Percentiles rank a stretch among this genome's conserved stretches.
Conservation (phyloP, 495 filamentous ascomycete species). For the Aspergillus taichungensis region DNA sequence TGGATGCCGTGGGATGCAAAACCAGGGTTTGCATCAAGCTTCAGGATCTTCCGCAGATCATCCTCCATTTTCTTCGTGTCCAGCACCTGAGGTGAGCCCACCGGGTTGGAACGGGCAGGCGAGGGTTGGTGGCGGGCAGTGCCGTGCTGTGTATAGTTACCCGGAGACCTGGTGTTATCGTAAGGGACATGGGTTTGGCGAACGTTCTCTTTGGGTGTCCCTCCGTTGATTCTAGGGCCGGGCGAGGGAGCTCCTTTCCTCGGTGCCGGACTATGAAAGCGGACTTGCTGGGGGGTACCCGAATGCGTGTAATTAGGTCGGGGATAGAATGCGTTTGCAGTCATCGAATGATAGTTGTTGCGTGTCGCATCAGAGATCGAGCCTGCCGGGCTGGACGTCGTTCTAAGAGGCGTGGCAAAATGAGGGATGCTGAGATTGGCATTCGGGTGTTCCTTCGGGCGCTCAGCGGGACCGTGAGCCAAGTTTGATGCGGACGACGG, state of each 20-base stretch:
- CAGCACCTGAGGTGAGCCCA: constrained; percentile 16
- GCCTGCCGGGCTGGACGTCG: constrained; percentile 29
- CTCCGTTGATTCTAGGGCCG: constrained; percentile 5
- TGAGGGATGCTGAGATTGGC: constrained; percentile 18
- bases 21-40: constrained; percentile 30
- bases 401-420: constrained; percentile 31
- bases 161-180: constrained; percentile 3
- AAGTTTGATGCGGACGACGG: constrained; percentile 23
- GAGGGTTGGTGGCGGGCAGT: constrained; percentile 17
- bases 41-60: constrained; percentile 46
- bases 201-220: constrained; percentile 3
- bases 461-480: constrained; percentile 5
- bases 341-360: constrained; percentile 6
- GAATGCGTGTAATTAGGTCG: constrained; percentile 8
- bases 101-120: constrained; percentile 15
- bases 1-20: constrained; percentile 26
- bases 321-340: constrained; percentile 9
- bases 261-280: constrained; percentile 14
- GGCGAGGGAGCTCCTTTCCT: constrained; percentile 19
- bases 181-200: constrained; percentile 4
- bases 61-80: constrained; percentile 45
- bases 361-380: constrained; percentile 12
- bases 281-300: constrained; percentile 12
- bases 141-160: constrained; percentile 9
- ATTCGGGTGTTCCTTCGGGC: constrained; percentile 8